Base-by-base conservation (phyloP, 192 early-diverging fungal genomes). In the Backusella circina region DNA sequence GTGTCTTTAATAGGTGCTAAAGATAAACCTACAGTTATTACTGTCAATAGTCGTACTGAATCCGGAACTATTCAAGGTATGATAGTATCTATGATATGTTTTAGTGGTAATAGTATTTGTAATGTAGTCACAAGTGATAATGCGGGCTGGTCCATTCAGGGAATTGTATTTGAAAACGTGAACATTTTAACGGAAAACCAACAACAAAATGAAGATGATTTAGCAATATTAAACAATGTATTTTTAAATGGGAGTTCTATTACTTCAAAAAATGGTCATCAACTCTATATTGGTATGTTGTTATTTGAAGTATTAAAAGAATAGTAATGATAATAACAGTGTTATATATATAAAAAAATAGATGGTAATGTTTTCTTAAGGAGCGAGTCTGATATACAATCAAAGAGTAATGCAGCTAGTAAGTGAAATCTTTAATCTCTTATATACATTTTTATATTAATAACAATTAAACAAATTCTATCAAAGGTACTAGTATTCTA, bases 311-410 rank as follows among this genome's bases (percentile, higher is more conserved):
- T 26, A 26, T 57, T 51, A 32, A 1, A 28, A 31, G 9, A 23
- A 21, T 16, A 35, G 18, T 33, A 36, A 31, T 36, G 41, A 15
- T 41, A 38, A 9, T 30, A 8, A 39, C 18, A 30, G 23, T 3
- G 16, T 15, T 41, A 41, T 16, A 15, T 44, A 10, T 73, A 41
- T 16, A 23, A 41, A 76, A n/a, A n/a, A n/a, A n/a, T n/a, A n/a
- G 75, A 76, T 21, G 57, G 75, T 2, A 76, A 76, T 50, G 31
- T 76, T 1, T 76, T 76, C 38, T 61, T 76, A 30, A 41, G 75
- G 3, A 67, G 61, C 67, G 21, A 50, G 0, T 5, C 33, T 38
- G n/a, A 70, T 44, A 51, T 71, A 31, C 64, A 61, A 1, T 69
- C 75, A 5, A 21, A 54, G 7, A 57, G 51, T 30, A 41, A 71